Evolutionary conservation across 257 asterid species (phyloP).

Genomic region (Solanum commersonii): DNA sequence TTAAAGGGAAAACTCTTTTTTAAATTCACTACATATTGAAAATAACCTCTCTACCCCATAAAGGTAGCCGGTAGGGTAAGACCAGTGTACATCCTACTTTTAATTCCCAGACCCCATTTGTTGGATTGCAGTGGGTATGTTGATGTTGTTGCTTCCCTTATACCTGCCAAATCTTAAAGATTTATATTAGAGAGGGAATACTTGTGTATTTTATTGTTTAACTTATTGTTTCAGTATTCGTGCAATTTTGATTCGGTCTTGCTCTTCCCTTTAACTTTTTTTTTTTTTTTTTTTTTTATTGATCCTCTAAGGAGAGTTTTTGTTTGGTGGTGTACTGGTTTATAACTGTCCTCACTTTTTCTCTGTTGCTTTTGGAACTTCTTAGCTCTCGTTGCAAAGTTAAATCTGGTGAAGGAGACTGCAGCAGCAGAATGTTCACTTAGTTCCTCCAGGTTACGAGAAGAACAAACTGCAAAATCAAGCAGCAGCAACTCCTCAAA

Average conservation of each 20-base stretch:
- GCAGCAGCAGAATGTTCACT: not conserved
- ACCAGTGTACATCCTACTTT: too few relatives aligned
- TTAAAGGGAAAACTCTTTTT: not conserved
- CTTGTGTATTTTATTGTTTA: not conserved
- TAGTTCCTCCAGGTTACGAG: not conserved
- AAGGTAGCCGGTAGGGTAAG: not conserved
- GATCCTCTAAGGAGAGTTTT: not conserved
- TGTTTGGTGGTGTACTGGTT: not conserved
- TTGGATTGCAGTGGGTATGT: not conserved
- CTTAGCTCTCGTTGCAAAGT: conserved; percentile 18
- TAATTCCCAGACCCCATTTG: not conserved
- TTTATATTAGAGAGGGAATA: not conserved
- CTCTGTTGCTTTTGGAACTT: not conserved
- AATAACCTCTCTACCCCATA: not conserved
- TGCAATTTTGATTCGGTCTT: not conserved
- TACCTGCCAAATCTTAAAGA: not conserved
- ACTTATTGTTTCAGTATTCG: not conserved
- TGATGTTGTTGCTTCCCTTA: not conserved
- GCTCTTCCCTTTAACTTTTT: not conserved
- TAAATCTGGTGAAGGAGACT: not conserved
- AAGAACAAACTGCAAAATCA: not conserved
- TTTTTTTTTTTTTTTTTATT: not conserved
- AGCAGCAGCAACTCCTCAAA: not conserved
- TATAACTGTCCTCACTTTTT: not conserved
- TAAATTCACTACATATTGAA: not conserved